Evolutionary conservation across 345 rosid species (phyloP).

Genomic region (Pistacia vera): DNA sequence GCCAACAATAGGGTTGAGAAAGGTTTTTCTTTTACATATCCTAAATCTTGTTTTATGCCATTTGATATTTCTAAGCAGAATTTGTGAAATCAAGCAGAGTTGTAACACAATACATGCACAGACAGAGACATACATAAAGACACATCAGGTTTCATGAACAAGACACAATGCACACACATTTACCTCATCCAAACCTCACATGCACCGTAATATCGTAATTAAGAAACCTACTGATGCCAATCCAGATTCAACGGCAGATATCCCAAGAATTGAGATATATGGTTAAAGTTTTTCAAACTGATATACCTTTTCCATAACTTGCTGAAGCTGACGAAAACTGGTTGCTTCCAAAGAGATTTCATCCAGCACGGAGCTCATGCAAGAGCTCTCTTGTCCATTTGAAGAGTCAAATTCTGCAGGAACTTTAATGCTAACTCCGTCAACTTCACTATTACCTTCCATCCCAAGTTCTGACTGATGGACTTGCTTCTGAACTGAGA

Average conservation of each 20-base stretch:
- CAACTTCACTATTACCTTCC: constrained; percentile 47
- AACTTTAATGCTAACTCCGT: constrained; percentile 33
- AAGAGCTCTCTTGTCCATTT: constrained; percentile 59
- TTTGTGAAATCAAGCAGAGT: not conserved
- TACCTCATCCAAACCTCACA: not conserved
- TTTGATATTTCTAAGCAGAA: not conserved
- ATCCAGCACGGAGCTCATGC: constrained; percentile 60
- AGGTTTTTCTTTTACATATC: not conserved
- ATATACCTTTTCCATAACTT: constrained; percentile 71
- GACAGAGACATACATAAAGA: not conserved
- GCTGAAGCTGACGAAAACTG: constrained; percentile 87
- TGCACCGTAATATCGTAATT: not conserved
- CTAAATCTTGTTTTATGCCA: not conserved
- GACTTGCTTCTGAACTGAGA: constrained; percentile 42
- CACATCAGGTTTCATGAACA: not conserved
- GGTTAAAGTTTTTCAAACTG: not conserved
- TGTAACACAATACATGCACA: not conserved
- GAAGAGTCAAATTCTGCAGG: constrained; percentile 53
- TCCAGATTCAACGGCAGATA: not conserved
- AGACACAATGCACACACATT: not conserved
- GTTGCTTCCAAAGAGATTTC: constrained; percentile 76
- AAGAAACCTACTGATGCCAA: not conserved
- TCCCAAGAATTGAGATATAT: not conserved
- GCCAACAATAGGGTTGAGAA: not conserved
- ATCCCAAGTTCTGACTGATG: constrained; percentile 35